Evolutionary conservation across 2,329 filamentous ascomycete species (phyloP).

Genomic region (Pezicula neosporulosa): DNA sequence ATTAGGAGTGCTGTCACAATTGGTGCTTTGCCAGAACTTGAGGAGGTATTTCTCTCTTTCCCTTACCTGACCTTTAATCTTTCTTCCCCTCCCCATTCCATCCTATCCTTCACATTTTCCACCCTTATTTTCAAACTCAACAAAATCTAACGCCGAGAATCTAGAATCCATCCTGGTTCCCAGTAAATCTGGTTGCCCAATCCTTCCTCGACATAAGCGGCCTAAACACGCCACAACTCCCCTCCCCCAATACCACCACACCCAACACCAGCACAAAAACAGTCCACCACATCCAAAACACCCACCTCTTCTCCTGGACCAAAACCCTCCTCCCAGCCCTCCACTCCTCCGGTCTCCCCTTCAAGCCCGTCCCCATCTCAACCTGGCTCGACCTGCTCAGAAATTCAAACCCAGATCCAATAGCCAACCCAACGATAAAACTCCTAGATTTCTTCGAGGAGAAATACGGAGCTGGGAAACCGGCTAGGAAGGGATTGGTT

Average conservation of each 20-base stretch:
- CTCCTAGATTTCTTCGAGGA: constrained; percentile 46
- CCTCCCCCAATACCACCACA: background rate
- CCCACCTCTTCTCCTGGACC: constrained; percentile 42
- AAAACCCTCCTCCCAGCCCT: constrained; percentile 49
- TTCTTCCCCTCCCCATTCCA: too few relatives aligned
- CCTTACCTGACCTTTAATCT: constrained; percentile 18
- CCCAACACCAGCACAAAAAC: constrained; percentile 18
- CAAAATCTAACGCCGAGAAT: background rate
- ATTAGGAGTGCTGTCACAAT: constrained; percentile 41
- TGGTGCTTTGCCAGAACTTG: constrained; percentile 40
- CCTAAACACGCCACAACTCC: constrained; percentile 10
- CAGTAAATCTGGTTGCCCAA: constrained; percentile 41
- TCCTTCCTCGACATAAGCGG: constrained; percentile 36
- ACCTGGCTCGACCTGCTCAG: constrained; percentile 42
- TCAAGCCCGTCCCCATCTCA: constrained; percentile 35
- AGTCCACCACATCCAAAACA: constrained; percentile 52
- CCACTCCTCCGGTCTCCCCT: constrained; percentile 38
- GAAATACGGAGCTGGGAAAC: constrained; percentile 46
- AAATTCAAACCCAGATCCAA: constrained; percentile 43
- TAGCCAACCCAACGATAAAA: constrained; percentile 48
- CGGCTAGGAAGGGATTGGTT: constrained; percentile 31
- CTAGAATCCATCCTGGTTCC: constrained; percentile 38
- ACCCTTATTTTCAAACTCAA: background rate
- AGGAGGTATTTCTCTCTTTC: constrained; percentile 28
- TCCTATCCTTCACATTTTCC: constrained; percentile 10